Conservation (phyloP, 164 flowering plant genomes). For the Berberis vulgaris region DNA sequence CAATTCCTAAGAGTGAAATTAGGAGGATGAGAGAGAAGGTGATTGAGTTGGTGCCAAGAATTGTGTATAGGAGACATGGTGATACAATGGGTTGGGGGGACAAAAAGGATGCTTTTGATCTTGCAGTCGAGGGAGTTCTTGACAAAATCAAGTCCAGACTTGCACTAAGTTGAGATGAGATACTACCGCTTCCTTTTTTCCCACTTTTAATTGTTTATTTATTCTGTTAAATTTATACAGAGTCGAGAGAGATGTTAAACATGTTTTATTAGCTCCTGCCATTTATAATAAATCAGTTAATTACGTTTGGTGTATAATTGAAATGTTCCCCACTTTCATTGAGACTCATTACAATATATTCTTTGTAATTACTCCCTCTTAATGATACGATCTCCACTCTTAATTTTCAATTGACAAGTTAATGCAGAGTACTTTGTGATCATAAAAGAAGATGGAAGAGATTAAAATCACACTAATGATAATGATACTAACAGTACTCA, state of each 20-base stretch:
- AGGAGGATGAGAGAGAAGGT: slow-evolving; percentile 78
- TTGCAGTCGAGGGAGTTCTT: slow-evolving; percentile 67
- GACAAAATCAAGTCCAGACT: slow-evolving; percentile 46
- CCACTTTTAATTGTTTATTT: background rate
- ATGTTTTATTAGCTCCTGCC: background rate
- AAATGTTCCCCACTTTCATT: too few species aligned
- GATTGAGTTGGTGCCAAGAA: slow-evolving; percentile 59
- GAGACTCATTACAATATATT: too few species aligned
- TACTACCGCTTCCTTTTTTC: background rate
- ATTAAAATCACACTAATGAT: too few species aligned
- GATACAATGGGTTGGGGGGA: slow-evolving; percentile 49
- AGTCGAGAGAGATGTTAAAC: background rate
- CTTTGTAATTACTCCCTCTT: too few species aligned
- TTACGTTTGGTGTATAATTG: background rate
- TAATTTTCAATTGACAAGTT: too few species aligned
- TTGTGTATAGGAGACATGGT: slow-evolving; percentile 76
- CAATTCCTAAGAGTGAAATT: slow-evolving; percentile 45
- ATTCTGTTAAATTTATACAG: background rate
- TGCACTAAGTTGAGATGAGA: background rate
- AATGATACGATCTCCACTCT: too few species aligned
- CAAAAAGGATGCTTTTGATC: slow-evolving; percentile 77
- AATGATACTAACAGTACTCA: too few species aligned
- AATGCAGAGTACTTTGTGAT: too few species aligned
- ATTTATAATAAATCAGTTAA: background rate
- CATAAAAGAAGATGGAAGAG: too few species aligned